Conservation (phyloP, 345 rosid genomes). For the Syzygium jambos region DNA sequence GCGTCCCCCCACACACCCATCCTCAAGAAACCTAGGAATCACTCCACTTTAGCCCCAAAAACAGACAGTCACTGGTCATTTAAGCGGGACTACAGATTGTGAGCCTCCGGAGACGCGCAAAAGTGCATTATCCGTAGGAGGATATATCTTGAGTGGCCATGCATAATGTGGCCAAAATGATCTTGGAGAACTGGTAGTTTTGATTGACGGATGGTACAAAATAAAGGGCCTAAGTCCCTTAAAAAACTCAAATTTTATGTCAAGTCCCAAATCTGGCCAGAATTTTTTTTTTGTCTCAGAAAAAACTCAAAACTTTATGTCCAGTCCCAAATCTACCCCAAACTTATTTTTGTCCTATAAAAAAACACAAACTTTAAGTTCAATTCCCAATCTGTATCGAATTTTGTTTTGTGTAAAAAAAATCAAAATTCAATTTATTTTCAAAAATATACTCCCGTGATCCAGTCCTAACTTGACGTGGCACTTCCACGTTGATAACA, state of each 20-base stretch:
- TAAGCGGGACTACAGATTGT: neutral
- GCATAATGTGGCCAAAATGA: slow-evolving; percentile 3
- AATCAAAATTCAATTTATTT: no score
- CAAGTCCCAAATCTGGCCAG: no score
- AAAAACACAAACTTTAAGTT: no score
- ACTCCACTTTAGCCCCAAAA: neutral
- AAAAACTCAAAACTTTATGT: fast-evolving
- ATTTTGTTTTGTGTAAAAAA: no score
- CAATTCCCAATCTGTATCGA: no score
- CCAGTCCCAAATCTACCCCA: no score
- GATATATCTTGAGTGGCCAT: slow-evolving; percentile 2
- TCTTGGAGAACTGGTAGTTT: slow-evolving; percentile 29
- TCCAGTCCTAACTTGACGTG: no score
- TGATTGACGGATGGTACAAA: slow-evolving; percentile 18
- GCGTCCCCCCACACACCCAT: slow-evolving; percentile 38
- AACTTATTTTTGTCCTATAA: no score
- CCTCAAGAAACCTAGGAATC: neutral
- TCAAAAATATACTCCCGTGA: no score
- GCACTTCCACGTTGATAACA: no score
- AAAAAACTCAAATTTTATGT: no score
- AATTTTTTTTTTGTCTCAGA: no score
- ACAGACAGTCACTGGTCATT: neutral
- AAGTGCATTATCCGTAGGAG: slow-evolving; percentile 3
- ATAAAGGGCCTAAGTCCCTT: neutral
- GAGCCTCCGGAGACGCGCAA: neutral